phyloP scores from a whole-genome alignment of 257 asterid genomes.

The Ballota nigra region DNA sequence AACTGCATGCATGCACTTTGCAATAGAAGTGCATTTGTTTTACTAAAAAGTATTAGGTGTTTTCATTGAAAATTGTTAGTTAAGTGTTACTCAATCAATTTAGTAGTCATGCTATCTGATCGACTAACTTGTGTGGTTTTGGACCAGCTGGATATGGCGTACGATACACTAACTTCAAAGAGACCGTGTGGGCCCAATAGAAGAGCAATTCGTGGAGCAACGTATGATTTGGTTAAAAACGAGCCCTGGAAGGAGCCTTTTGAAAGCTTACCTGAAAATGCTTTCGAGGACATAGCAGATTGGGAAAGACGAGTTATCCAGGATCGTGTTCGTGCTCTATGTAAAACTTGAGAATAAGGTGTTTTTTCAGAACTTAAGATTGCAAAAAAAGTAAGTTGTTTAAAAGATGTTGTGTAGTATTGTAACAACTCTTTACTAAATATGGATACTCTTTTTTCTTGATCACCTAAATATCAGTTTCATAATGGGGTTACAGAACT shows the following conservation, averaged over 20 bases:
- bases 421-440: not conserved
- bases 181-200: conserved; percentile 91
- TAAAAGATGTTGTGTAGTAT: not conserved
- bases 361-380: not conserved
- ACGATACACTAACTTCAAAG: conserved; percentile 60
- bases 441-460: not conserved
- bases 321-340: conserved; percentile 69
- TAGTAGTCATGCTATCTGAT: not conserved
- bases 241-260: conserved; percentile 82
- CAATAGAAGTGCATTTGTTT: too few relatives aligned
- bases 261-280: conserved; percentile 65
- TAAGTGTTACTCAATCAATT: too few relatives aligned
- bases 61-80: too few relatives aligned
- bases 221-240: conserved; percentile 77
- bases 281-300: conserved; percentile 66
- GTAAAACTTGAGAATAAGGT: conserved; percentile 33
- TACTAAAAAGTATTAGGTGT: too few relatives aligned
- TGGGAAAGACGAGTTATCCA: conserved; percentile 85
- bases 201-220: conserved; percentile 79
- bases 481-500: not conserved
- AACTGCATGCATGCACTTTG: too few relatives aligned
- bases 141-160: conserved; percentile 67
- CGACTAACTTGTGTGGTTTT: not conserved
- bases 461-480: not conserved
- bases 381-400: not conserved